A percentile compares a stretch with the other conserved stretches of the same genome.
Conservation (phyloP, 2,329 filamentous ascomycete species). For the Pseudogymnoascus sp. region DNA sequence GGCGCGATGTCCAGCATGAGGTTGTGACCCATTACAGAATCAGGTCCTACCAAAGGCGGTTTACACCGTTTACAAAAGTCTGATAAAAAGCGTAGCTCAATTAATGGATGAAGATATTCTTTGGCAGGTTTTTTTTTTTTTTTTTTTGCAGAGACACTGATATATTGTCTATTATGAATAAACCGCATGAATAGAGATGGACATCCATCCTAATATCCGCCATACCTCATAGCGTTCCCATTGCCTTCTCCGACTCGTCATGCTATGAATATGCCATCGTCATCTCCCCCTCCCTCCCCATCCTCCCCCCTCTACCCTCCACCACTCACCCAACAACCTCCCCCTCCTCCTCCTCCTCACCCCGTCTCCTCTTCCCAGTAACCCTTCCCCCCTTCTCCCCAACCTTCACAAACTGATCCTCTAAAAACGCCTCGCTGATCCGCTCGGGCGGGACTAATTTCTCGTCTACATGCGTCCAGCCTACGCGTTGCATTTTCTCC, state of each 20-base stretch:
- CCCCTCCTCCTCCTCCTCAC: background rate
- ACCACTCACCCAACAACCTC: background rate
- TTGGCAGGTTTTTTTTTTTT: background rate
- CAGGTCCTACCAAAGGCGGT: background rate
- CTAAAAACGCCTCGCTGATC: background rate
- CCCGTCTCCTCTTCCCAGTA: background rate
- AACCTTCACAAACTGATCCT: background rate
- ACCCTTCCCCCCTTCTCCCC: background rate
- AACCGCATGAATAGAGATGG: background rate
- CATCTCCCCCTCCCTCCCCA: background rate
- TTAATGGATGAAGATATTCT: no score
- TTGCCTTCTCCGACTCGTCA: no score
- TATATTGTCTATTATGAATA: background rate
- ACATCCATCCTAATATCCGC: background rate
- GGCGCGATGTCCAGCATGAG: no score
- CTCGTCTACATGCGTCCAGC: conserved; percentile 55
- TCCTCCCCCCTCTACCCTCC: no score
- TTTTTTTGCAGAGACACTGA: background rate
- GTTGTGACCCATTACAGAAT: background rate
- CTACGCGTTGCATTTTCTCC: conserved; percentile 54
- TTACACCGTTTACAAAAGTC: background rate
- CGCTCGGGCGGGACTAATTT: conserved; percentile 22
- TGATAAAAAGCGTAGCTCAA: background rate
- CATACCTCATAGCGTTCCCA: background rate
- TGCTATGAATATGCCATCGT: background rate